These are phyloP conservation scores for Hygrocybe punicea DNA, from an alignment of 768 basidiomycete genomes.

Conservation along the genomic window DNA sequence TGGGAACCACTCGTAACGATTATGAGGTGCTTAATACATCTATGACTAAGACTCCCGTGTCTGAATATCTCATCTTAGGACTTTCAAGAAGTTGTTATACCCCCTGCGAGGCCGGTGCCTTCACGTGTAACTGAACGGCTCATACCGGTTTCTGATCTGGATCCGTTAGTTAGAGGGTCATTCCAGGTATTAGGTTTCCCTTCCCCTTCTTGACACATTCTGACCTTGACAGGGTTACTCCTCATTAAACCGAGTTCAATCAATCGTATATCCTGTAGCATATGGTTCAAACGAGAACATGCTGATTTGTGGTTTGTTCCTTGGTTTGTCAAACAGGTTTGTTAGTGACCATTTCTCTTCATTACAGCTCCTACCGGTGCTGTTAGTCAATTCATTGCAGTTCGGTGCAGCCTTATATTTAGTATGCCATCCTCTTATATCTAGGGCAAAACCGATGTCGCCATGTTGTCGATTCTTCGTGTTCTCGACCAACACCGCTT, in stretches of 20 bases:
- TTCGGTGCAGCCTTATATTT: conserved; percentile 10
- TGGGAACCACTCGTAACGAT: conserved; percentile 70
- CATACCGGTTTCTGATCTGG: conserved; percentile 68
- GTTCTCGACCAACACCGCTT: conserved; percentile 70
- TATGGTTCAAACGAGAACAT: conserved; percentile 96
- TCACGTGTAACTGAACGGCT: conserved; percentile 67
- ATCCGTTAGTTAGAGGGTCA: conserved; percentile 71
- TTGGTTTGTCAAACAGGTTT: neutral
- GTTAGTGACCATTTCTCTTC: neutral
- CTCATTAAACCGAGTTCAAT: conserved; percentile 89
- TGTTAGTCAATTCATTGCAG: conserved; percentile 46
- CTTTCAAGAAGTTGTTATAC: conserved; percentile 86
- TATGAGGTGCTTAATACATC: conserved; percentile 51
- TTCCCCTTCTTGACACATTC: neutral
- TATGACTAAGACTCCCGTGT: neutral
- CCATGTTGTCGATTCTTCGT: conserved; percentile 88
- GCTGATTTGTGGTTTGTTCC: conserved; percentile 75
- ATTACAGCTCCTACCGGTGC: conserved; percentile 99
- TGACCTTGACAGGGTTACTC: conserved; percentile 65
- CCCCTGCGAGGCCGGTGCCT: conserved; percentile 77
- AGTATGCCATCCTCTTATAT: conserved; percentile 2
- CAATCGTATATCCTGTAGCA: conserved; percentile 89
- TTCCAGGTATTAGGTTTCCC: conserved; percentile 58
- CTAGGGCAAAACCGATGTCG: conserved; percentile 98
- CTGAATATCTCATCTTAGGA: conserved; percentile 39